phyloP scores from a whole-genome alignment of 1,139 yeast species.

The Martiniozyma asiatica region DNA sequence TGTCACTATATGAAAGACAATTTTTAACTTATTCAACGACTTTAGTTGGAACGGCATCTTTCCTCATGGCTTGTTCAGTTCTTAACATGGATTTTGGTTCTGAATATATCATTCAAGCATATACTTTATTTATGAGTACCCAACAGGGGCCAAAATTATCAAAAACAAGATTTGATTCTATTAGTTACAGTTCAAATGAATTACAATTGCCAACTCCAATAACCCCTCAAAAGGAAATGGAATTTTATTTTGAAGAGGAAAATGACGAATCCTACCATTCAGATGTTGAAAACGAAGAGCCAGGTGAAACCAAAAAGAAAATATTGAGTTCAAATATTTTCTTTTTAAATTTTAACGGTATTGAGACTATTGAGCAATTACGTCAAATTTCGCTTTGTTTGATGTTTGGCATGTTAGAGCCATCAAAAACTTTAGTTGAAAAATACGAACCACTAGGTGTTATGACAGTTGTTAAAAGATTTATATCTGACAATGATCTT shows the following conservation, averaged over 20 bases:
- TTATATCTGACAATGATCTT: constrained; percentile 17
- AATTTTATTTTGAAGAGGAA: no score
- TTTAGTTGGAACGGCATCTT: constrained; percentile 55
- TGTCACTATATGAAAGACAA: constrained; percentile 59
- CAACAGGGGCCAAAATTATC: constrained; percentile 4
- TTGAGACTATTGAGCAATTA: constrained; percentile 29
- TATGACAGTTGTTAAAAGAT: constrained; percentile 21
- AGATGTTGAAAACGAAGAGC: constrained; percentile 28
- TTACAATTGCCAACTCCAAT: constrained; percentile 15
- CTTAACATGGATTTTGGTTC: constrained; percentile 28
- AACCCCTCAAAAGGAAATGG: no score
- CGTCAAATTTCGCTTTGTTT: constrained; percentile 36
- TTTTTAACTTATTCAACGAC: constrained; percentile 55
- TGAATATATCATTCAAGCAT: constrained; percentile 18
- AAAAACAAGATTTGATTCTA: not conserved
- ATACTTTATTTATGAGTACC: no score
- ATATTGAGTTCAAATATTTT: constrained; percentile 31
- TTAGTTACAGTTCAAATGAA: not conserved
- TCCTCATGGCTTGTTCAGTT: constrained; percentile 62
- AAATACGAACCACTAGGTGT: constrained; percentile 35
- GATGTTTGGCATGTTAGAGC: constrained; percentile 31
- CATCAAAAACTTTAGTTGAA: constrained; percentile 43
- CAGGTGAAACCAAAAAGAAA: constrained; percentile 29
- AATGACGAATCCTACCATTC: no score
- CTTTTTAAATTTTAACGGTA: constrained; percentile 37